Evolutionary conservation across 2,329 filamentous ascomycete species (phyloP), one percentile per base, ranked within the genome.

Genomic region (Trichoderma pleuroti): DNA sequence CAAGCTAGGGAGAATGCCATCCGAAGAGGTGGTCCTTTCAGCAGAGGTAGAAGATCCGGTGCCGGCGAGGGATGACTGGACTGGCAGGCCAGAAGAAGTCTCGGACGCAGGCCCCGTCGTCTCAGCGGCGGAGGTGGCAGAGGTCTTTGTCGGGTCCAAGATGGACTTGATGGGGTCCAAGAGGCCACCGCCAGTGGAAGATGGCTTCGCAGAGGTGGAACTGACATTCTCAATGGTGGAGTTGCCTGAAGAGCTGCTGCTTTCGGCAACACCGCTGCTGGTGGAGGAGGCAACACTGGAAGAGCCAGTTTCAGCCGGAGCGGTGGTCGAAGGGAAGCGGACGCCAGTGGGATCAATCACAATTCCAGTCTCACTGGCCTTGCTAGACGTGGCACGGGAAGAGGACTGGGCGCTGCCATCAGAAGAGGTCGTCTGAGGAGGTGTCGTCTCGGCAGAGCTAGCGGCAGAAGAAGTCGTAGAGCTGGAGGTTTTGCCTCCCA

Each of bases 321-420:
- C 34, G 7, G n/a, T 69, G 10, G 63, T 24, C 18, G 28, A 26
- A 1, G 72, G 56, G 62, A 70, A 64, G 3, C 76, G 71, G 54
- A 78, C 75, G 61, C 77, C 77, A 16, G 73, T 76, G 16, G 77
- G 76, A 10, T 73, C 77, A 71, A 79, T 75, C n/a, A 77, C 62
- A 26, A 77, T 76, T 28, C 64, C 72, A 8, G 62, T 36, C 16
- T 76, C 72, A 11, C 49, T 28, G 14, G 63, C 63, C 63, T 66
- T 66, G 39, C 24, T 63, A 7, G 63, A 66, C 4, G 49, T 57
- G 1, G 62, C 28, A 26, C 72, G 62, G 28, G 63, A 60, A 8
- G 73, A 66, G 28, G 71, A 59, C 18, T 70, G 32, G 24, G 16
- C 18, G 5, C 54, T 21, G 52, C 32, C 42, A 6, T 21, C 75